A percentile compares a stretch with the other conserved stretches of the same genome.
Evolutionary conservation across 1,139 yeast genomes (phyloP).

Genomic region (Kluyveromyces sp.): DNA sequence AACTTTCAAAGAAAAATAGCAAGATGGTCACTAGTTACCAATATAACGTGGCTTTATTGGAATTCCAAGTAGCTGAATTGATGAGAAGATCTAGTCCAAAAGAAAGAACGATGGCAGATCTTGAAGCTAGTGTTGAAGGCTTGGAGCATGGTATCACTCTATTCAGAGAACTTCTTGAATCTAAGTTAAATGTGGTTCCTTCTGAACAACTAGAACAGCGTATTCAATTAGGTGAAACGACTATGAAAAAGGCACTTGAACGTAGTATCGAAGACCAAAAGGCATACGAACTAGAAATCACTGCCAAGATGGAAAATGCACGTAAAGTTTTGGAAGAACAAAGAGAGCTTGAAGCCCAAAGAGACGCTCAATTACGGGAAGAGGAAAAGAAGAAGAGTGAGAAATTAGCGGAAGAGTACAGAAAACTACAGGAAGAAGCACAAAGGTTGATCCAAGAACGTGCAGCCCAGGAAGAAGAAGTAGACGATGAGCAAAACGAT

Average conservation of each 20-base stretch:
- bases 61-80: constrained; percentile 81
- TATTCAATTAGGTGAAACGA: constrained; percentile 73
- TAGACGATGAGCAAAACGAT: constrained; percentile 15
- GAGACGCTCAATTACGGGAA: constrained; percentile 36
- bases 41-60: constrained; percentile 78
- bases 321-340: constrained; percentile 31
- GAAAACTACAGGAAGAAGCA: constrained; percentile 70
- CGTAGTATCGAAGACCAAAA: constrained; percentile 66
- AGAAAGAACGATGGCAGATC: constrained; percentile 55
- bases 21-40: constrained; percentile 41
- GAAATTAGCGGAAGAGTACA: constrained; percentile 50
- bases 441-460: constrained; percentile 42
- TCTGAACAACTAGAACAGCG: constrained; percentile 69
- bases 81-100: constrained; percentile 55
- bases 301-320: constrained; percentile 65
- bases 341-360: constrained; percentile 54
- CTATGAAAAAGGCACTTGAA: constrained; percentile 64
- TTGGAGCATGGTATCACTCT: constrained; percentile 56
- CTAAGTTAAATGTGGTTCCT: constrained; percentile 63
- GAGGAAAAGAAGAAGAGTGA: constrained; percentile 40
- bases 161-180: constrained; percentile 54
- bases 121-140: constrained; percentile 50
- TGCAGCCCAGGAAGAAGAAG: constrained; percentile 28
- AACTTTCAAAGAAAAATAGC: constrained; percentile 28
- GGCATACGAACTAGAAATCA: constrained; percentile 52